Conservation (phyloP, 1,284 basidiomycete species). For the Cystobasidium pallidum region DNA sequence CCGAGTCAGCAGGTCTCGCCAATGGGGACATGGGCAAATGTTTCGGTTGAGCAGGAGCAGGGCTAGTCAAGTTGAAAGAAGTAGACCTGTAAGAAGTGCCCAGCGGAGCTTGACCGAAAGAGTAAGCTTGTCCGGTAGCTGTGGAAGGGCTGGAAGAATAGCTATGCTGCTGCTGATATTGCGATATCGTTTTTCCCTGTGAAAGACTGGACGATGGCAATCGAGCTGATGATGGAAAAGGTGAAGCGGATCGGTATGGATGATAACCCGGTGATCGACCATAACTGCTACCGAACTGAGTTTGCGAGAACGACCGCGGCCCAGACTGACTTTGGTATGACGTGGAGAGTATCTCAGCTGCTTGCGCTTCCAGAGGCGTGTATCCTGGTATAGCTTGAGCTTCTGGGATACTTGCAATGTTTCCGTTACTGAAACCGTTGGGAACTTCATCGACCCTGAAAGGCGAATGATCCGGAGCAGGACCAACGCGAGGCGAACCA, state of each 20-base stretch:
- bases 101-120: constrained; percentile 40
- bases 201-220: constrained; percentile 13
- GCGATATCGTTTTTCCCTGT: not conserved
- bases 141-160: constrained; percentile 20
- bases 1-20: constrained; percentile 21
- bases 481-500: constrained; percentile 14
- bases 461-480: not conserved
- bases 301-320: constrained; percentile 16
- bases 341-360: constrained; percentile 26
- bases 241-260: constrained; percentile 15
- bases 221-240: not conserved
- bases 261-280: constrained; percentile 16
- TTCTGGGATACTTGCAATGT: not conserved
- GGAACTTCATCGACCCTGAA: not conserved
- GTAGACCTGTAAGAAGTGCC: constrained; percentile 20
- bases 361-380: constrained; percentile 28
- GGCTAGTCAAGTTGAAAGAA: constrained; percentile 17
- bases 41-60: not conserved
- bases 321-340: constrained; percentile 23
- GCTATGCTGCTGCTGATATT: constrained; percentile 4
- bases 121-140: constrained; percentile 25
- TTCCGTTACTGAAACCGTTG: not conserved
- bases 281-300: constrained; percentile 15
- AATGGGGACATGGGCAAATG: constrained; percentile 20
- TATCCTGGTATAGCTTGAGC: constrained; percentile 3